These are phyloP conservation scores for Anthracocystis panici-leucophaei DNA, from an alignment of 1,284 basidiomycete species.

Conservation along the genomic window DNA sequence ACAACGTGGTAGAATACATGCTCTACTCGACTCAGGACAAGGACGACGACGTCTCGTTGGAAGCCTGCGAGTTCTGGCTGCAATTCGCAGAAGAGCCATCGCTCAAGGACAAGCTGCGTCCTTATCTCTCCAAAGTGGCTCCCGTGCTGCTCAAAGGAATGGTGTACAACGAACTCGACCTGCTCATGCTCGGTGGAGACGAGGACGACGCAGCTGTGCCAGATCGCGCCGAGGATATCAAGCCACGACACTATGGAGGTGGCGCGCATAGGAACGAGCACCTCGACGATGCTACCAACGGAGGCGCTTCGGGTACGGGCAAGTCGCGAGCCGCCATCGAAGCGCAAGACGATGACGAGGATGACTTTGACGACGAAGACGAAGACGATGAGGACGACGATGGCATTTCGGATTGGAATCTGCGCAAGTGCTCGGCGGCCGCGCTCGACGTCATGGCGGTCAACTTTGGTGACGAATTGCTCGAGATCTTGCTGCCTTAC, in stretches of 20 bases:
- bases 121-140: constrained; percentile 86
- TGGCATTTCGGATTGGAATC: constrained; percentile 97
- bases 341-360: constrained; percentile 78
- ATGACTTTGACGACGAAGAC: constrained; percentile 82
- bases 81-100: constrained; percentile 96
- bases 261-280: constrained; percentile 77
- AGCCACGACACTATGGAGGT: constrained; percentile 85
- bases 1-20: constrained; percentile 97
- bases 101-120: constrained; percentile 84
- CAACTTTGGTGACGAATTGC: constrained; percentile 85
- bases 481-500: constrained; percentile 88
- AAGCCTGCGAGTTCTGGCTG: constrained; percentile 99
- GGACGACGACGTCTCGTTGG: constrained; percentile 75
- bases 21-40: constrained; percentile 97
- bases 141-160: constrained; percentile 96
- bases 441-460: constrained; percentile 97
- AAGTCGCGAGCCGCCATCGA: constrained; percentile 68
- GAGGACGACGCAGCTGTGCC: constrained; percentile 85
- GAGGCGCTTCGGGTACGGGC: constrained; percentile 63
- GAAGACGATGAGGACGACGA: constrained; percentile 95
- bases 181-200: constrained; percentile 95
- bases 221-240: constrained; percentile 84
- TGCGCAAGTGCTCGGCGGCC: constrained; percentile 97
- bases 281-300: constrained; percentile 55
- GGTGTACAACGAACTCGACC: constrained; percentile 95